Percentiles rank a stretch among this genome's conserved stretches.
Conservation (phyloP, 2,329 filamentous ascomycete genomes). For the Scopulariopsis brevicaulis region DNA sequence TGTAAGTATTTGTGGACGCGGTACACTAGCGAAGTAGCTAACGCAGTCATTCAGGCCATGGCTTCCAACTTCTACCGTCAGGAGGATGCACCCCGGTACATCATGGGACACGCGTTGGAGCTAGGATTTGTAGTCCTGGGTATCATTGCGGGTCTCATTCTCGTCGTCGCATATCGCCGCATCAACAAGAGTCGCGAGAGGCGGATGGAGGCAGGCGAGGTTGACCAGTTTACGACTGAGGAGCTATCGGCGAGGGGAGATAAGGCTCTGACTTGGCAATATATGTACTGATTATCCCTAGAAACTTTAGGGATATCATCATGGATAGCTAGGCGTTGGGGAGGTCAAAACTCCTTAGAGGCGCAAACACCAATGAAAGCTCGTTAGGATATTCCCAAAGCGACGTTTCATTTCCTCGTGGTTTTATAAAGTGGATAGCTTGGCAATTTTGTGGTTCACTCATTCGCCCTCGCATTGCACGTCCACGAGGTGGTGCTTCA, state of each 20-base stretch:
- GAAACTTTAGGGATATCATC: too few relatives aligned
- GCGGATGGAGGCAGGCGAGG: constrained; percentile 30
- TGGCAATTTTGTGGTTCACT: not conserved
- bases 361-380: too few relatives aligned
- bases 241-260: constrained; percentile 50
- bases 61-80: constrained; percentile 60
- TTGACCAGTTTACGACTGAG: constrained; percentile 24
- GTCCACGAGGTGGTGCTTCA: constrained; percentile 10
- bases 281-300: constrained; percentile 31
- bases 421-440: too few relatives aligned
- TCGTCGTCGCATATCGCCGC: constrained; percentile 34
- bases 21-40: not conserved
- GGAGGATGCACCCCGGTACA: constrained; percentile 33
- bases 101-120: constrained; percentile 37
- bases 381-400: too few relatives aligned
- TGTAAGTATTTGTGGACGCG: not conserved
- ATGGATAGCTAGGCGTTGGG: too few relatives aligned
- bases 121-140: constrained; percentile 34
- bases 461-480: constrained; percentile 22
- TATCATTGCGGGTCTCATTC: constrained; percentile 16
- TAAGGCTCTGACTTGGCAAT: constrained; percentile 49
- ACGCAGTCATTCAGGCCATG: constrained; percentile 37
- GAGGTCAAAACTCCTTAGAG: too few relatives aligned
- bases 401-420: too few relatives aligned
- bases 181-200: constrained; percentile 47